Conservation (phyloP, 768 basidiomycete species). For the Lanmaoa pseudosensibilis region DNA sequence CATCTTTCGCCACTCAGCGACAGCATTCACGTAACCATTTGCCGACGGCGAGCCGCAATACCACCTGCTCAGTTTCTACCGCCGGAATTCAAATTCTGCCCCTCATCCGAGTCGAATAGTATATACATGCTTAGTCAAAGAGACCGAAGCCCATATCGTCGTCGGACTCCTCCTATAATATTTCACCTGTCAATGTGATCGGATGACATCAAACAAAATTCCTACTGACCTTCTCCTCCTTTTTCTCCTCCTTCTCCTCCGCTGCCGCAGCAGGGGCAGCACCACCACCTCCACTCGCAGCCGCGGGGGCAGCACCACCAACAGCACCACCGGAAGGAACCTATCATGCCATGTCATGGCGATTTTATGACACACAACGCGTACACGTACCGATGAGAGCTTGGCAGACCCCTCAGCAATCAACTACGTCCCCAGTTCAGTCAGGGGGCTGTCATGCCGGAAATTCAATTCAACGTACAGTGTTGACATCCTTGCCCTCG, state of each 20-base stretch:
- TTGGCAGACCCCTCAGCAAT: slow-evolving; percentile 92
- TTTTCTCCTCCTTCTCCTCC: slow-evolving; percentile 84
- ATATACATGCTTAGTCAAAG: slow-evolving; percentile 97
- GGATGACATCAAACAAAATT: not conserved
- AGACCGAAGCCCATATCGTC: slow-evolving; percentile 99
- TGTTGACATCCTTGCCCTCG: slow-evolving; percentile 82
- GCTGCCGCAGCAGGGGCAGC: slow-evolving; percentile 55
- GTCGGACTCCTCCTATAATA: slow-evolving; percentile 89
- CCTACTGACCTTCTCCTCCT: slow-evolving; percentile 79
- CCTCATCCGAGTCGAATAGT: too few species aligned
- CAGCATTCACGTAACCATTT: slow-evolving; percentile 11
- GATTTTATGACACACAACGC: not conserved
- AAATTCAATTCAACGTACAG: slow-evolving; percentile 45
- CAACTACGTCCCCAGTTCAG: slow-evolving; percentile 47
- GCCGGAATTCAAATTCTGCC: slow-evolving; percentile 12
- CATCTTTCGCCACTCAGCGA: slow-evolving; percentile 7
- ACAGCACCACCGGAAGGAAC: slow-evolving; percentile 92
- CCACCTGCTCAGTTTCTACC: slow-evolving; percentile 12
- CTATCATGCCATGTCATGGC: slow-evolving; percentile 34
- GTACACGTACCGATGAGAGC: slow-evolving; percentile 80
- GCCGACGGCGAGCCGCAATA: slow-evolving; percentile 27
- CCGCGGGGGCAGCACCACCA: slow-evolving; percentile 49
- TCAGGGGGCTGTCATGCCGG: not conserved
- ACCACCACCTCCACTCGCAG: slow-evolving; percentile 48
- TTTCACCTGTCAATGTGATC: too few species aligned